Percentiles rank a stretch among this genome's conserved stretches.
Evolutionary conservation across 768 basidiomycete genomes (phyloP).

Genomic region (Russula brevipes): DNA sequence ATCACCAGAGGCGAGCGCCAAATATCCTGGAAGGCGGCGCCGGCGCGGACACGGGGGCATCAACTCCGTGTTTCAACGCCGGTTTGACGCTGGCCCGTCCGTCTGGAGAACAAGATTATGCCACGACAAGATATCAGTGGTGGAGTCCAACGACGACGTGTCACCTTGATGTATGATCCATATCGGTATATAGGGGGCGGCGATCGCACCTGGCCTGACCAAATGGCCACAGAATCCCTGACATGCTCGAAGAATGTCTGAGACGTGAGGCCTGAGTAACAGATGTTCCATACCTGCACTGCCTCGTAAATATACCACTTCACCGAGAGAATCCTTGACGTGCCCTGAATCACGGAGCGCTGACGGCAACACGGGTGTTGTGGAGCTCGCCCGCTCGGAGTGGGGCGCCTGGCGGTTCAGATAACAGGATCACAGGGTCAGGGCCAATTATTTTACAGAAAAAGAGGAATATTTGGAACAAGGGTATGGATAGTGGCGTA

Average conservation of each 20-base stretch:
- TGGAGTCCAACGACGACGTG: neutral
- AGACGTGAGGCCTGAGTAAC: neutral
- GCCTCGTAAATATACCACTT: neutral
- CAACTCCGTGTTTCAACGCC: neutral
- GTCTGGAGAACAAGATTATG: neutral
- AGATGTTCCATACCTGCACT: neutral
- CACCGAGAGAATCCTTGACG: neutral
- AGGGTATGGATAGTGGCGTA: neutral
- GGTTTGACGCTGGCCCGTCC: neutral
- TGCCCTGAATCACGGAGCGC: slow-evolving; percentile 20
- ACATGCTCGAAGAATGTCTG: neutral
- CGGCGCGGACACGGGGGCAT: neutral
- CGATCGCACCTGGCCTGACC: neutral
- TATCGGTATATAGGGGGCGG: neutral
- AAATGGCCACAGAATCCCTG: neutral
- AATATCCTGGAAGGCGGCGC: neutral
- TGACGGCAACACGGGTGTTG: neutral
- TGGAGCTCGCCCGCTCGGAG: slow-evolving; percentile 12
- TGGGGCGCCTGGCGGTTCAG: slow-evolving; percentile 4
- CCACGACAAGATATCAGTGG: neutral
- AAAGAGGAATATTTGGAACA: slow-evolving; percentile 8
- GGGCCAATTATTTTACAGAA: neutral
- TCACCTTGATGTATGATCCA: neutral
- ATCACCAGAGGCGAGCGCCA: slow-evolving; percentile 9
- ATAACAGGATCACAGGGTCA: slow-evolving; percentile 5